These are phyloP conservation scores for Scheffersomyces segobiensis DNA, from an alignment of 1,139 yeast species.

Conservation along the genomic window DNA sequence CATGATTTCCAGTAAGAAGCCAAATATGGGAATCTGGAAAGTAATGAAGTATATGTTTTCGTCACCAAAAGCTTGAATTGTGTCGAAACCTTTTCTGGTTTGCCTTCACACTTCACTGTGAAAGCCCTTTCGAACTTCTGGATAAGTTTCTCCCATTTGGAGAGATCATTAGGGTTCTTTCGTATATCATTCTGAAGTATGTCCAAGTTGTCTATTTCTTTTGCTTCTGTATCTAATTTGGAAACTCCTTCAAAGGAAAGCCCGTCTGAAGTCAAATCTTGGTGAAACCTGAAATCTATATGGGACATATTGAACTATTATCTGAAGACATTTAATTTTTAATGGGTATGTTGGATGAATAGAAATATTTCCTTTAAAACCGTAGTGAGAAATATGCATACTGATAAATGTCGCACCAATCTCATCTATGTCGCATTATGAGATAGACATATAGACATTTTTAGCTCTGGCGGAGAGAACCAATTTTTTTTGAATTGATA, in stretches of 20 bases:
- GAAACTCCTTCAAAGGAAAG: not conserved
- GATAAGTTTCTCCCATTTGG: conserved; percentile 34
- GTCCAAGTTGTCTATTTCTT: not conserved
- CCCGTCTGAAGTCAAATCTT: not conserved
- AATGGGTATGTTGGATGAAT: not conserved
- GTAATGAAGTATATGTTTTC: conserved; percentile 28
- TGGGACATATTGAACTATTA: not conserved
- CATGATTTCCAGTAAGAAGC: conserved; percentile 63
- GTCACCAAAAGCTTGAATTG: conserved; percentile 22
- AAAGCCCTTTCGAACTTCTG: conserved; percentile 20
- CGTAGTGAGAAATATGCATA: too few species aligned
- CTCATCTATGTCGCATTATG: not conserved
- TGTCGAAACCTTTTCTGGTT: conserved; percentile 10
- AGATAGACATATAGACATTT: not conserved
- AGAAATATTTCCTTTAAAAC: not conserved
- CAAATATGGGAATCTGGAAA: conserved; percentile 55
- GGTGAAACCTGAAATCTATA: not conserved
- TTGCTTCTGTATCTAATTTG: not conserved
- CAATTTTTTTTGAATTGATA: too few species aligned
- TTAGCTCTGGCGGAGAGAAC: not conserved
- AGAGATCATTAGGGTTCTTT: conserved; percentile 18
- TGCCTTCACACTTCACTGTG: conserved; percentile 12
- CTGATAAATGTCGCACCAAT: too few species aligned
- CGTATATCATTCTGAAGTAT: not conserved
- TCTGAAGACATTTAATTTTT: not conserved